A percentile compares a stretch with the other conserved stretches of the same genome.
Conservation (phyloP, 257 asterid species). For the Plantago ovata region DNA sequence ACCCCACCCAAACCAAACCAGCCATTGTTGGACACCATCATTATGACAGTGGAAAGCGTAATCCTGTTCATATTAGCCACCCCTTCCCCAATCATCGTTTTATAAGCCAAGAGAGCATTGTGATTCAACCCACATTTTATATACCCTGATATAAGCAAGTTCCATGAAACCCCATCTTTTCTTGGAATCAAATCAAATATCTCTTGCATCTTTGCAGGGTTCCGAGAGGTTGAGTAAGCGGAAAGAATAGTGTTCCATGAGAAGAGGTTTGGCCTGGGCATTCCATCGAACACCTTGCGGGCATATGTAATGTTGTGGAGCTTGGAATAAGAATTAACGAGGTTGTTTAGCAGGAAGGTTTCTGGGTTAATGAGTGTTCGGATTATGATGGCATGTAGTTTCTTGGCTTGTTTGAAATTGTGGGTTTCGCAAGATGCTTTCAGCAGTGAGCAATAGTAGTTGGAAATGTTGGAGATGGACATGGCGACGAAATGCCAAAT, state of each 20-base stretch:
- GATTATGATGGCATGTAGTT: conserved; percentile 64
- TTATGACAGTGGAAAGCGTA: conserved; percentile 58
- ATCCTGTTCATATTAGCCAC: conserved; percentile 58
- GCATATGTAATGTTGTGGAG: conserved; percentile 39
- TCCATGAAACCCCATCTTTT: conserved; percentile 90
- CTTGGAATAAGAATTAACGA: conserved; percentile 42
- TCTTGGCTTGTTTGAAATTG: conserved; percentile 43
- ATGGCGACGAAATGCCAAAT: too few species aligned
- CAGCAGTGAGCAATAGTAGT: conserved; percentile 52
- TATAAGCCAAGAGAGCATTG: conserved; percentile 66
- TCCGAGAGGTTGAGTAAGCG: conserved; percentile 60
- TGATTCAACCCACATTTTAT: conserved; percentile 37
- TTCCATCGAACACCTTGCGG: conserved; percentile 66
- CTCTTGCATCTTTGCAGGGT: conserved; percentile 45
- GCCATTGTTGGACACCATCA: conserved; percentile 54
- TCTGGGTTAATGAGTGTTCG: conserved; percentile 50
- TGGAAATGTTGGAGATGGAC: conserved; percentile 56
- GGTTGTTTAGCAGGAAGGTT: conserved; percentile 69
- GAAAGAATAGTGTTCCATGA: conserved; percentile 86
- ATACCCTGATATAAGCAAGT: conserved; percentile 77
- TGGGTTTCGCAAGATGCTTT: conserved; percentile 62
- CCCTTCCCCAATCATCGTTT: conserved; percentile 59
- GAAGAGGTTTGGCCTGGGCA: conserved; percentile 53
- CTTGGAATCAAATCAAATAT: conserved; percentile 50
- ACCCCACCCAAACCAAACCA: conserved; percentile 63